Percentiles rank a stretch among this genome's conserved stretches.
Conservation (phyloP, 1,284 basidiomycete genomes). For the Malassezia japonica region DNA sequence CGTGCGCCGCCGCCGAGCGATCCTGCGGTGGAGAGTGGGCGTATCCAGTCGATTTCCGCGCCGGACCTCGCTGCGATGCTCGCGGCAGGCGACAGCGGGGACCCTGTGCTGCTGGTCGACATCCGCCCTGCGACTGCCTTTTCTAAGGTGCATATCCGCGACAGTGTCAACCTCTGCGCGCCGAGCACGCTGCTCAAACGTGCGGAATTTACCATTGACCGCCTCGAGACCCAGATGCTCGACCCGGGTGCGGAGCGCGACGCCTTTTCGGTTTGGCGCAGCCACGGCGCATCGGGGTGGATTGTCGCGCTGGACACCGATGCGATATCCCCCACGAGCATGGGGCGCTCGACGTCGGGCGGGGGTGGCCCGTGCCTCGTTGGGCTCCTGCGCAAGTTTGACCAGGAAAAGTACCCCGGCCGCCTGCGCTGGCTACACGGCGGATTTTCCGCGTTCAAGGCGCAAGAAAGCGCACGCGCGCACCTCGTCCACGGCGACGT, state of each 20-base stretch:
- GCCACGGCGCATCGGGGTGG: not conserved
- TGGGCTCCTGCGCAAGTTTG: slow-evolving; percentile 45
- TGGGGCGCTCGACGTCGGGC: slow-evolving; percentile 36
- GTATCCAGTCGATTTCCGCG: not conserved
- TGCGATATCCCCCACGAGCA: slow-evolving; percentile 24
- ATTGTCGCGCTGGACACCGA: slow-evolving; percentile 44
- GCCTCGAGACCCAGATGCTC: slow-evolving; percentile 40
- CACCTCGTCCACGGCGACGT: not conserved
- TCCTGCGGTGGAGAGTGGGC: not conserved
- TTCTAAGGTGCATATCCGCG: slow-evolving; percentile 23
- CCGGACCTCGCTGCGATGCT: not conserved
- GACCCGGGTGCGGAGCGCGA: slow-evolving; percentile 17
- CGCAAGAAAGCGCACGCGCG: not conserved
- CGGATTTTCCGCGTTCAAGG: slow-evolving; percentile 24
- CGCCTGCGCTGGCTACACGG: slow-evolving; percentile 43
- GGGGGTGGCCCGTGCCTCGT: slow-evolving; percentile 40
- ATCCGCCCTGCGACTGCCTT: slow-evolving; percentile 62
- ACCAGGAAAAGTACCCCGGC: slow-evolving; percentile 34
- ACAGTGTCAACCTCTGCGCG: slow-evolving; percentile 77
- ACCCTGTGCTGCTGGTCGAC: slow-evolving; percentile 58
- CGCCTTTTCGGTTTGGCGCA: slow-evolving; percentile 28
- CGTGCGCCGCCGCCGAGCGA: not conserved
- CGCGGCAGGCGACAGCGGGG: not conserved
- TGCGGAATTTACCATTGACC: slow-evolving; percentile 37
- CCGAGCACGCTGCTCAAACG: slow-evolving; percentile 73